Conservation (phyloP, 2,329 filamentous ascomycete species). For the Neonectria magnoliae region DNA sequence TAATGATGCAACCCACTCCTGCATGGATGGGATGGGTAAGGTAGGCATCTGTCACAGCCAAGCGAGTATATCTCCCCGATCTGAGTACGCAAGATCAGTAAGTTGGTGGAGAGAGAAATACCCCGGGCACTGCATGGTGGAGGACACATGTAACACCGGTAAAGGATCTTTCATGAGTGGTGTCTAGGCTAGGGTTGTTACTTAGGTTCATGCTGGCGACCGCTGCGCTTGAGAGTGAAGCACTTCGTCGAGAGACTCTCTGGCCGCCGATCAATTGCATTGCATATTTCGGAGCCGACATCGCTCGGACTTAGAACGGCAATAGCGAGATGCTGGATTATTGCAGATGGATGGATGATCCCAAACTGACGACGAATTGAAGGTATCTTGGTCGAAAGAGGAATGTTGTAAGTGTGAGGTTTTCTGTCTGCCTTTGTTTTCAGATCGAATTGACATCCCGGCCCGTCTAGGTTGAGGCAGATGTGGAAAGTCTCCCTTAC, state of each 20-base stretch:
- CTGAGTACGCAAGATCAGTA: not conserved
- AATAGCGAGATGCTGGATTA: not conserved
- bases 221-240: too few species aligned
- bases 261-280: not conserved
- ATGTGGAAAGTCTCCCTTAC: not conserved
- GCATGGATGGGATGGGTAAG: not conserved
- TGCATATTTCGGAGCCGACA: constrained; percentile 13
- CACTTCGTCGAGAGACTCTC: too few species aligned
- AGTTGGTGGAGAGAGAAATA: not conserved
- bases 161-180: not conserved
- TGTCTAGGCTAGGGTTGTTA: not conserved
- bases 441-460: not conserved
- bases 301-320: constrained; percentile 24
- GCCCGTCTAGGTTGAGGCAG: not conserved
- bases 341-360: not conserved
- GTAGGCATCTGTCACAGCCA: not conserved
- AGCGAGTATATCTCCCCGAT: not conserved
- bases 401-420: not conserved
- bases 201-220: too few species aligned
- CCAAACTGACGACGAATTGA: not conserved
- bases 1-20: not conserved
- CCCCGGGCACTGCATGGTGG: not conserved
- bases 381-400: not conserved
- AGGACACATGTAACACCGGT: not conserved
- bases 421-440: not conserved